Base-by-base conservation (phyloP, 306 rosid genomes). In the Cyamopsis tetragonoloba region DNA sequence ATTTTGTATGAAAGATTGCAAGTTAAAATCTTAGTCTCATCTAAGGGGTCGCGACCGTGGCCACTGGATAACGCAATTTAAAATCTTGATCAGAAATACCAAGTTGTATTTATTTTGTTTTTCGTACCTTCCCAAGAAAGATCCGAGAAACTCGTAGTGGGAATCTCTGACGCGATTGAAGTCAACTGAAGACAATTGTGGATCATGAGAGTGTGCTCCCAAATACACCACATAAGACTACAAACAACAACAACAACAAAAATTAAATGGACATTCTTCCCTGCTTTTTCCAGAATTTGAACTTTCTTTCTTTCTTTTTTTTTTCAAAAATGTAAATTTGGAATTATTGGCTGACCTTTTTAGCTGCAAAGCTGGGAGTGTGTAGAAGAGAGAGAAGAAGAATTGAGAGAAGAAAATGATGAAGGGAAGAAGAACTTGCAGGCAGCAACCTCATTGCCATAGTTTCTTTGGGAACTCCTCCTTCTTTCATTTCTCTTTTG, bases 171-270 rank as follows among this genome's bases (percentile, higher is more conserved):
- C 87, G 4, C 14, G 81, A 22, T 81, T 53, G 12, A 67, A 78
- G 39, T 87, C 83, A 78, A 75, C 28, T 7, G 81, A 66, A 19
- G 84, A 75, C 15, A 74, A 54, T 63, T 81, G 70, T 53, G 83
- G 77, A 66, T 73, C 77, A 50, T 82, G 91, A 17, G 95, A 81
- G 53, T 92, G 98, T 8, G 87, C 72, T 81, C 98, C 98, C 67
- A 92, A 39, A 75, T 92, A 92, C 30, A 92, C 96, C 1, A 89
- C 87, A 81, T 92, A 92, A 8, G 98, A 84, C 98, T 92, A 47
- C 62, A n/a, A 66, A 26, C 1, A 42, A 60, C 65, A 11, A 35
- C 15, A 31, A 37, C 60, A 71, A 15, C 7, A 12, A 0, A 38
- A 15, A 19, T 42, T 5, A 44, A 30, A 42, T 1, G 4, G 23